Evolutionary conservation across 257 asterid species (phyloP).

Genomic region (Jaltomata sinuosa): DNA sequence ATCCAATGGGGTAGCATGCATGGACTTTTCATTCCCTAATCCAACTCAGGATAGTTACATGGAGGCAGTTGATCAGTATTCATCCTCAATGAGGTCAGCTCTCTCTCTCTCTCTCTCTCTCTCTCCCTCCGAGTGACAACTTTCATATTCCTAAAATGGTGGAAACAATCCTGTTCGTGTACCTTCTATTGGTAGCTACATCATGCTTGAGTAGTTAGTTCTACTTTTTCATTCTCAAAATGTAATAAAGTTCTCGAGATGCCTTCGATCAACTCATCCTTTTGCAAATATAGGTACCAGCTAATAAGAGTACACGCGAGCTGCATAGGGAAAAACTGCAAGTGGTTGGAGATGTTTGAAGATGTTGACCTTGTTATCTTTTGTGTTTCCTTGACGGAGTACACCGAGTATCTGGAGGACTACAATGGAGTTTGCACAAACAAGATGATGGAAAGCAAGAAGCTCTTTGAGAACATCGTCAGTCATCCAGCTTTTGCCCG

Average conservation of each 20-base stretch:
- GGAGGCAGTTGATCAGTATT: conserved; percentile 51
- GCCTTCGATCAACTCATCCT: neutral
- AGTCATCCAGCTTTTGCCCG: conserved; percentile 44
- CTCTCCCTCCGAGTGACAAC: neutral
- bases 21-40: conserved; percentile 61
- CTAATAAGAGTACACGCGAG: conserved; percentile 59
- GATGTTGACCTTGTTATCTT: conserved; percentile 59
- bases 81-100: conserved; percentile 37
- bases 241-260: neutral
- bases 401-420: conserved; percentile 48
- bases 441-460: conserved; percentile 63
- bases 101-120: neutral
- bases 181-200: neutral
- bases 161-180: neutral
- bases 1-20: conserved; percentile 69
- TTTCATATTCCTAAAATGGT: neutral
- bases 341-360: conserved; percentile 87
- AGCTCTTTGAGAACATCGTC: conserved; percentile 43
- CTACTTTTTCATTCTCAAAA: neutral
- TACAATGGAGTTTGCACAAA: conserved; percentile 44
- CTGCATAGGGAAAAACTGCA: conserved; percentile 81
- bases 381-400: conserved; percentile 69
- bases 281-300: conserved; percentile 48
- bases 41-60: conserved; percentile 49
- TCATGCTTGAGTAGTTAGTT: neutral